These are phyloP conservation scores for Lactarius quietus DNA, from an alignment of 768 basidiomycete genomes.

Conservation along the genomic window DNA sequence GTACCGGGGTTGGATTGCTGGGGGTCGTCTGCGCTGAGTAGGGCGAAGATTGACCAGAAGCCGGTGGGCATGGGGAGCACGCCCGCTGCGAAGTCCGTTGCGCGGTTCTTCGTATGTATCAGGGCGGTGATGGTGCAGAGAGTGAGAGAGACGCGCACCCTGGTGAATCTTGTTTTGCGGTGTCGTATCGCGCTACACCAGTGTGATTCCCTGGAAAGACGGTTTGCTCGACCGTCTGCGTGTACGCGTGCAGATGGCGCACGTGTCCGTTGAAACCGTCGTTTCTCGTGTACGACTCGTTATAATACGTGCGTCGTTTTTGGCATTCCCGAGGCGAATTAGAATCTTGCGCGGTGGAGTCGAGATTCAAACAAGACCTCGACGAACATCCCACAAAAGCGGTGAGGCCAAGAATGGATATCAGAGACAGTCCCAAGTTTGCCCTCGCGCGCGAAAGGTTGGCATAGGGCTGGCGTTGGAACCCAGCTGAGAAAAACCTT, in stretches of 20 bases:
- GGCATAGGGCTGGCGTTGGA: background rate
- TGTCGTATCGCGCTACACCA: constrained; percentile 11
- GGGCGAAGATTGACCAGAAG: constrained; percentile 17
- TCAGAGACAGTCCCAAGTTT: constrained; percentile 8
- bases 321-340: background rate
- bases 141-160: background rate
- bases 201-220: constrained; percentile 14
- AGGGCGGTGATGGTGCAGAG: background rate
- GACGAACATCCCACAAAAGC: constrained; percentile 6
- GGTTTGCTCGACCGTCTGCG: background rate
- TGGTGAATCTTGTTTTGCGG: background rate
- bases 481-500: background rate
- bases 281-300: background rate
- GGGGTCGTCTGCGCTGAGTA: constrained; percentile 1
- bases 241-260: background rate
- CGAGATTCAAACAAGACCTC: constrained; percentile 15
- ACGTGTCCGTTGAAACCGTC: background rate
- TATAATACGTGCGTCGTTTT: background rate
- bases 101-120: background rate
- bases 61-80: constrained; percentile 16
- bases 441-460: background rate
- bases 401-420: constrained; percentile 6
- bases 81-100: constrained; percentile 3
- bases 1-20: background rate
- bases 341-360: background rate